Evolutionary conservation across 495 filamentous ascomycete genomes (phyloP), one percentile per base, ranked within the genome.

Genomic region (Aspergillus haitiensis): DNA sequence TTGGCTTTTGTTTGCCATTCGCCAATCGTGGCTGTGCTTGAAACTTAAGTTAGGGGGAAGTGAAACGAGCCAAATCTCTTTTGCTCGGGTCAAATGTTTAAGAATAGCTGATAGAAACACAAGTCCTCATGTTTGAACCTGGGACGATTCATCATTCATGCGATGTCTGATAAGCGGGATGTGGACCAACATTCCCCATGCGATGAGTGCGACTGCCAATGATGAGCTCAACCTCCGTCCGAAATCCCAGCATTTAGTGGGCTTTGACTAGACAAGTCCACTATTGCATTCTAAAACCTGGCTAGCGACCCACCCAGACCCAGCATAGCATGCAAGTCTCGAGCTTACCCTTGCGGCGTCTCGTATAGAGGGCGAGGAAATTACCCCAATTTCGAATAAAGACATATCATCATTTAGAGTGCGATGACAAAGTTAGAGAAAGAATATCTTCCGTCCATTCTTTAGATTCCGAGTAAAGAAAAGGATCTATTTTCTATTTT

Each of bases 11-110:
- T 51, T 58, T 47, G 52, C 55, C 40, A 53, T 60, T 47, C 46
- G 51, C 49, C 16, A 42, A 18, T 57, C 48, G 58, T 64, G 57
- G 62, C 62, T 60, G 56, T 49, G 52, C 53, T 63, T 12, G 32
- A 18, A 16, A 48, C 11, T 16, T 6, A 21, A 16, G 44, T 13
- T 42, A 15, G 39, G 39, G 9, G 15, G 39, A 42, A 11, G 39
- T 1, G 21, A 27, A 27, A 27, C 21, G 3, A 27, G 21, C 21
- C 21, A 27, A 27, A 27, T 27, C 21, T 27, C 21, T 27, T 27
- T 27, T 27, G 1, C 3, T 27, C 21, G 1, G 21, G 21, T 44
- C 16, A 13, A 36, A 55, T 33, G 10, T 44, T 39, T 35, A 55
- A 27, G 1, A 27, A 27, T 27, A 46, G 44, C 42, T 11, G 7